A percentile compares a stretch with the other conserved stretches of the same genome.
Evolutionary conservation across 306 rosid species (phyloP).

Genomic region (Cucurbita maxima): DNA sequence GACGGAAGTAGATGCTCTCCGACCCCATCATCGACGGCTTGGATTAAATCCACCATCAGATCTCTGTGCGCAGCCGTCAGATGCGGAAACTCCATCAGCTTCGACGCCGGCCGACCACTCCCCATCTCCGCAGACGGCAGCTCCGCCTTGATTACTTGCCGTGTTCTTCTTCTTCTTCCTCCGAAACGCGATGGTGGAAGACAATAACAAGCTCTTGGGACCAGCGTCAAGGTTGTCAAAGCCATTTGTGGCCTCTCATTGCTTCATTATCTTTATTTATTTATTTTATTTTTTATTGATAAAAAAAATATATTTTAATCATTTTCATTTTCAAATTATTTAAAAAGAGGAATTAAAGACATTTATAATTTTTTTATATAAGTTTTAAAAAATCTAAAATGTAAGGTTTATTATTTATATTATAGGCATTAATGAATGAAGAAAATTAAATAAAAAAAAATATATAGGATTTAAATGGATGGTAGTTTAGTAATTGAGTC

Average conservation of each 20-base stretch:
- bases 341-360: too few relatives aligned
- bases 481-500: too few relatives aligned
- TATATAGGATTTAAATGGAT: too few relatives aligned
- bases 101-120: neutral
- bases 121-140: neutral
- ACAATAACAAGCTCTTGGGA: neutral
- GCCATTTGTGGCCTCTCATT: neutral
- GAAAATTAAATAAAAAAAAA: too few relatives aligned
- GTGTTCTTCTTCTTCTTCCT: neutral
- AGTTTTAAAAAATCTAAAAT: too few relatives aligned
- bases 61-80: constrained; percentile 1
- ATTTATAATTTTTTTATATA: too few relatives aligned
- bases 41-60: constrained; percentile 8
- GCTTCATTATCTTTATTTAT: too few relatives aligned
- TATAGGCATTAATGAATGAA: too few relatives aligned
- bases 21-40: constrained; percentile 3
- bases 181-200: neutral
- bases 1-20: constrained; percentile 13
- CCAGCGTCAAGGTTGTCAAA: neutral
- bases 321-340: too few relatives aligned
- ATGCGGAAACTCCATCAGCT: constrained; percentile 20
- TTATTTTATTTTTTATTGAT: too few relatives aligned
- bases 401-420: too few relatives aligned
- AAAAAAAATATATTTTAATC: too few relatives aligned
- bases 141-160: neutral